These are phyloP conservation scores for Colletotrichum spinosum DNA, from an alignment of 2,329 filamentous ascomycete species.

Conservation along the genomic window DNA sequence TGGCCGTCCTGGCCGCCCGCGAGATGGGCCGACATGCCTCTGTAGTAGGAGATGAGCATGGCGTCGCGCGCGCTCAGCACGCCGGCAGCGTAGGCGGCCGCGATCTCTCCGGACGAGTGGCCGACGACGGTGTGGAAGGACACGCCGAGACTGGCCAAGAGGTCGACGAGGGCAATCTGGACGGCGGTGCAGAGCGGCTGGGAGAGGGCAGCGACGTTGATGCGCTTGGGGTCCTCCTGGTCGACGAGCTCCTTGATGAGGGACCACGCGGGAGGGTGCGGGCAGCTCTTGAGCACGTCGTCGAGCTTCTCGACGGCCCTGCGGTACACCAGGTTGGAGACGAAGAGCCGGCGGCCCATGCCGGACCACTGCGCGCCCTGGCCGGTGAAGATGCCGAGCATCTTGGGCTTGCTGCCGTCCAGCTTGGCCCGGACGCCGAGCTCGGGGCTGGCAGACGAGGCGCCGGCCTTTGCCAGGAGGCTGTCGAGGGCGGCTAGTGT, in stretches of 20 bases:
- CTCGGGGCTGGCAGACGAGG: slow-evolving; percentile 23
- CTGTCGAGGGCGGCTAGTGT: slow-evolving; percentile 12
- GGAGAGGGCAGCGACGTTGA: slow-evolving; percentile 39
- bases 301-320: slow-evolving; percentile 38
- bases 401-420: slow-evolving; percentile 30
- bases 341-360: slow-evolving; percentile 46
- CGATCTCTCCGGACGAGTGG: slow-evolving; percentile 45
- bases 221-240: slow-evolving; percentile 26
- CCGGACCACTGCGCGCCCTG: slow-evolving; percentile 48
- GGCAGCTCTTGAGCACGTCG: slow-evolving; percentile 18
- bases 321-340: slow-evolving; percentile 26
- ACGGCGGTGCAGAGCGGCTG: slow-evolving; percentile 40
- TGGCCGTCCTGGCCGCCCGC: slow-evolving; percentile 26
- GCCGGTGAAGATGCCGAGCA: slow-evolving; percentile 48
- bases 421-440: slow-evolving; percentile 33
- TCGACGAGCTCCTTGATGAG: slow-evolving; percentile 40
- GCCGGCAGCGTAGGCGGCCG: slow-evolving; percentile 51
- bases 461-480: slow-evolving; percentile 27
- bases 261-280: slow-evolving; percentile 16
- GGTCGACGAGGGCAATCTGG: slow-evolving; percentile 41
- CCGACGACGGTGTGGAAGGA: slow-evolving; percentile 39
- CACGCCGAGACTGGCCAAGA: slow-evolving; percentile 34
- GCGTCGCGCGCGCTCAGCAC: slow-evolving; percentile 37
- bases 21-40: slow-evolving; percentile 38
- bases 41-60: slow-evolving; percentile 41